These are phyloP conservation scores for Choanephora cucurbitarum DNA, from an alignment of 371 early-diverging fungal genomes.

Conservation along the genomic window DNA sequence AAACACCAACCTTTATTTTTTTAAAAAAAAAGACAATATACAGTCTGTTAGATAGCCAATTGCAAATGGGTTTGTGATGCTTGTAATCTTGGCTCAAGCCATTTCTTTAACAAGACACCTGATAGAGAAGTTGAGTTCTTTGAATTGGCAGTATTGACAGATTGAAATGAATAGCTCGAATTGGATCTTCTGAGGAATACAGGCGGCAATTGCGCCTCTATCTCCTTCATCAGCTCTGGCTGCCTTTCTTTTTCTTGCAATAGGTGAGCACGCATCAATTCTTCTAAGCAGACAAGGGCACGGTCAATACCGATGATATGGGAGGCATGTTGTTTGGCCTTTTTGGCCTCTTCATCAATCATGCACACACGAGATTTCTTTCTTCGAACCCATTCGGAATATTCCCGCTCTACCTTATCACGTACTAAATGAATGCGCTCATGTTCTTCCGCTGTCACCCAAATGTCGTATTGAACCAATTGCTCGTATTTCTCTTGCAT, in stretches of 20 bases:
- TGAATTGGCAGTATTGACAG: conserved; percentile 10
- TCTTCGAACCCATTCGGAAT: not conserved
- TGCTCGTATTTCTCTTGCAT: conserved; percentile 1
- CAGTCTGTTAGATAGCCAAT: not conserved
- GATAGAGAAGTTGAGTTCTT: conserved; percentile 12
- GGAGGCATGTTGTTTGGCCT: conserved; percentile 14
- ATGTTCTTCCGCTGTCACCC: conserved; percentile 26
- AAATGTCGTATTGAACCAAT: conserved; percentile 9
- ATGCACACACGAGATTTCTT: not conserved
- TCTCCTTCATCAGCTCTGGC: not conserved
- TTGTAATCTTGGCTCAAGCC: conserved; percentile 8
- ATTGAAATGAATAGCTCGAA: not conserved
- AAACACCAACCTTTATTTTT: too few relatives aligned
- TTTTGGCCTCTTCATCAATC: conserved; percentile 17
- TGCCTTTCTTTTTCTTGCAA: not conserved
- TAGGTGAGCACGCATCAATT: conserved; percentile 6
- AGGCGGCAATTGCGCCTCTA: not conserved
- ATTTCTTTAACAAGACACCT: conserved; percentile 11
- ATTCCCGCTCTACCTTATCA: conserved; percentile 8
- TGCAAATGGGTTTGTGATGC: not conserved
- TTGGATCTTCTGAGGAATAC: not conserved
- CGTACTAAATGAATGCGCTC: conserved; percentile 12
- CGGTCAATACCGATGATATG: conserved; percentile 28
- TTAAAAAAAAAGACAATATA: too few relatives aligned
- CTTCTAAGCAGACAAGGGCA: conserved; percentile 9